phyloP scores from a whole-genome alignment of 1,284 basidiomycete species.

The Kalmanozyma brasiliensis region DNA sequence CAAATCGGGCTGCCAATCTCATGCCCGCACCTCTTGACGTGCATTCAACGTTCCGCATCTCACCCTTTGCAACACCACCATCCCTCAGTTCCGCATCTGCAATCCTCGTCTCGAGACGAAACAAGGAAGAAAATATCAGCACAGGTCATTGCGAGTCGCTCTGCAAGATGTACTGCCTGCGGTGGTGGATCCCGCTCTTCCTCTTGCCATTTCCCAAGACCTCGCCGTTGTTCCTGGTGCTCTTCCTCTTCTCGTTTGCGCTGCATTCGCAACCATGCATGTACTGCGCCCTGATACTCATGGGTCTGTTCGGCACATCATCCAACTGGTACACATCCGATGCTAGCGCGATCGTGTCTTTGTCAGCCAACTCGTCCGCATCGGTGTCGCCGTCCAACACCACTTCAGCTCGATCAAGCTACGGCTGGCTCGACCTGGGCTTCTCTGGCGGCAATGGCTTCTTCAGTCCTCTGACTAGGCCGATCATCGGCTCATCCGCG shows the following conservation, averaged over 20 bases:
- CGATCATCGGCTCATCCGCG: not conserved
- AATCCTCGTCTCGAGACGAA: too few relatives aligned
- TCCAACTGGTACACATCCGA: slow-evolving; percentile 43
- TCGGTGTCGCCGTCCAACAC: slow-evolving; percentile 8
- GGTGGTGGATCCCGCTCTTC: slow-evolving; percentile 64
- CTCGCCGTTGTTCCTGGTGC: slow-evolving; percentile 54
- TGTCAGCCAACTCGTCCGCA: not conserved
- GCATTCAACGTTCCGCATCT: not conserved
- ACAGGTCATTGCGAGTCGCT: too few relatives aligned
- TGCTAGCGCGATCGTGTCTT: not conserved
- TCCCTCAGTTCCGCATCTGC: too few relatives aligned
- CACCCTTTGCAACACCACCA: not conserved
- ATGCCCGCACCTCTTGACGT: not conserved
- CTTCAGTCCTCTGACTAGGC: slow-evolving; percentile 23
- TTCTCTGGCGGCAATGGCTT: slow-evolving; percentile 41
- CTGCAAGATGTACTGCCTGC: slow-evolving; percentile 56
- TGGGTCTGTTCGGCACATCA: slow-evolving; percentile 54
- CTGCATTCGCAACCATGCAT: slow-evolving; percentile 61
- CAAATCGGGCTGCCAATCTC: not conserved
- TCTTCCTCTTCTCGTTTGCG: slow-evolving; percentile 58
- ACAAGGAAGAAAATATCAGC: not conserved
- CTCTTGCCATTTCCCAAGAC: slow-evolving; percentile 60
- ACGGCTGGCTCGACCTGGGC: slow-evolving; percentile 37
- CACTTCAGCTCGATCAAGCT: slow-evolving; percentile 18
- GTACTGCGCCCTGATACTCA: slow-evolving; percentile 59